phyloP scores from a whole-genome alignment of 2,329 filamentous ascomycete genomes.

The Colletotrichum trifolii region DNA sequence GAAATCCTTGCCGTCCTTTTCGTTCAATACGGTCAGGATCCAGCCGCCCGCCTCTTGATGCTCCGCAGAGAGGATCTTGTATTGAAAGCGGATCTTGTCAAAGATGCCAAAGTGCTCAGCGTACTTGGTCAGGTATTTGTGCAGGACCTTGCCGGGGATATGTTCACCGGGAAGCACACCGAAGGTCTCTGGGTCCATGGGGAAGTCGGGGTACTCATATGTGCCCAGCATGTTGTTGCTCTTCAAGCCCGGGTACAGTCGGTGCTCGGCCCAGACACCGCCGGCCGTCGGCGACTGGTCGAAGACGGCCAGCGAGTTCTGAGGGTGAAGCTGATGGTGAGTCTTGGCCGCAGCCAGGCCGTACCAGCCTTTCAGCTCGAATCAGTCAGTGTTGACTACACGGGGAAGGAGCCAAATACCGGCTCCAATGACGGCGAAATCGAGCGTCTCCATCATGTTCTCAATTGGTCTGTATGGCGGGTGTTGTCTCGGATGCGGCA shows the following conservation, averaged over 20 bases:
- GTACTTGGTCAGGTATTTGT: slow-evolving; percentile 60
- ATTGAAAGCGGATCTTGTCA: slow-evolving; percentile 51
- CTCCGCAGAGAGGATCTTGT: slow-evolving; percentile 56
- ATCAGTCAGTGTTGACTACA: background rate
- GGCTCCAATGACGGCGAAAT: slow-evolving; percentile 62
- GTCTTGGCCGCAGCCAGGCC: slow-evolving; percentile 72
- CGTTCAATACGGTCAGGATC: slow-evolving; percentile 48
- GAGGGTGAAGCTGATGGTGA: slow-evolving; percentile 68
- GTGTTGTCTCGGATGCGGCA: background rate
- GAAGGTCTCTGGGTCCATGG: slow-evolving; percentile 69
- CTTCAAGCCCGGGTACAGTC: slow-evolving; percentile 76
- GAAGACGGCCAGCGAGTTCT: slow-evolving; percentile 65
- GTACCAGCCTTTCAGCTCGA: slow-evolving; percentile 53
- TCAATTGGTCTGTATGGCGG: background rate
- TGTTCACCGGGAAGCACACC: slow-evolving; percentile 57
- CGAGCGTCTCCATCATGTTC: slow-evolving; percentile 54
- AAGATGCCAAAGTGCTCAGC: slow-evolving; percentile 55
- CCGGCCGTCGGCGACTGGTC: slow-evolving; percentile 69
- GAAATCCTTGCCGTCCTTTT: slow-evolving; percentile 16
- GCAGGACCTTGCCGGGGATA: slow-evolving; percentile 58
- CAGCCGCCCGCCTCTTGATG: slow-evolving; percentile 54
- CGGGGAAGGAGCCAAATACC: slow-evolving; percentile 52
- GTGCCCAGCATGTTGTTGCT: slow-evolving; percentile 80
- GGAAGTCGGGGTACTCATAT: slow-evolving; percentile 80
- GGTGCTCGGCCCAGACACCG: slow-evolving; percentile 76